phyloP scores from a whole-genome alignment of 805 yeast species.

The Spathaspora girioi region DNA sequence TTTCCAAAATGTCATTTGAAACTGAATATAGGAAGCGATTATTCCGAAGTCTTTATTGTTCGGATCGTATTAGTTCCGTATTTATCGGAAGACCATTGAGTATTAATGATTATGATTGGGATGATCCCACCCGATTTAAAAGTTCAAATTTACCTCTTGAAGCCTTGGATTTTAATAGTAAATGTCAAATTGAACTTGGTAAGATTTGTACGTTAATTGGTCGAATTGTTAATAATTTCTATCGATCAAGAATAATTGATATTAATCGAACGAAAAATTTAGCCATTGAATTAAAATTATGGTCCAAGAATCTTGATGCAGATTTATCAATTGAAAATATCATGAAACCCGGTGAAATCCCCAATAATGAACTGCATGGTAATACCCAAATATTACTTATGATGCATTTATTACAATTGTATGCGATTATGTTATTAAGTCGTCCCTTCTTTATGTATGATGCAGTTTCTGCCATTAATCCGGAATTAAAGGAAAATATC shows the following conservation, averaged over 20 bases:
- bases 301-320: conserved; percentile 30
- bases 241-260: conserved; percentile 26
- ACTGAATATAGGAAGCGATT: conserved; percentile 9
- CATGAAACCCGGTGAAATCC: conserved; percentile 12
- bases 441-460: conserved; percentile 40
- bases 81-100: conserved; percentile 35
- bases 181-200: conserved; percentile 24
- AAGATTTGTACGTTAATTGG: conserved; percentile 26
- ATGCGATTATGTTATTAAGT: conserved; percentile 33
- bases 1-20: conserved; percentile 4
- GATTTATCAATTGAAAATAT: conserved; percentile 23
- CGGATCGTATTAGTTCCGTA: conserved; percentile 30
- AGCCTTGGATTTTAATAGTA: conserved; percentile 11
- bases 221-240: conserved; percentile 26
- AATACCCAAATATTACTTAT: conserved; percentile 20
- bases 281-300: conserved; percentile 31
- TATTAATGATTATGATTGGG: conserved; percentile 36
- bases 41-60: conserved; percentile 21
- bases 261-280: conserved; percentile 27
- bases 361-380: conserved; percentile 9
- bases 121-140: conserved; percentile 20
- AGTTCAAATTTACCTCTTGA: neutral
- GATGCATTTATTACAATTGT: conserved; percentile 34
- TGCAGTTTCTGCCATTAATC: conserved; percentile 6
- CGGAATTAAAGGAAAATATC: neutral